Evolutionary conservation across 345 rosid genomes (phyloP).

Genomic region (Combretum micranthum): DNA sequence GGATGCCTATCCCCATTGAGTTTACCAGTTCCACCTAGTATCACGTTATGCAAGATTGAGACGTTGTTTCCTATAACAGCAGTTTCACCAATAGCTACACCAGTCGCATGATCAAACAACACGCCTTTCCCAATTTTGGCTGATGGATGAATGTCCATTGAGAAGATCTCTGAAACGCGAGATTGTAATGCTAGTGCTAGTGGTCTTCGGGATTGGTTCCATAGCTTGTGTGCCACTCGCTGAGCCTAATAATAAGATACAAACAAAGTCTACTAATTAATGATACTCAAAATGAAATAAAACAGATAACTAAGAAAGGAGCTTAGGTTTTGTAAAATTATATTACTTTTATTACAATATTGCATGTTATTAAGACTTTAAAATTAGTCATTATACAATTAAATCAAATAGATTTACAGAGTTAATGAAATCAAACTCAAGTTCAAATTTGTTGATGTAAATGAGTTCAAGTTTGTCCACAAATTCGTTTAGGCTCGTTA

Average conservation of each 20-base stretch:
- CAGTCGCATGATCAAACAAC: conserved; percentile 88
- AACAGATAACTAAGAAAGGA: no score
- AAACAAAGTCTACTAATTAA: conserved; percentile 3
- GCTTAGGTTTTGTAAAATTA: no score
- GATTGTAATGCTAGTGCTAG: conserved; percentile 89
- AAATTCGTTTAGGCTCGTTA: no score
- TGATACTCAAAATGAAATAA: background rate
- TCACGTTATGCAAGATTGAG: conserved; percentile 84
- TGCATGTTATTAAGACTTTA: no score
- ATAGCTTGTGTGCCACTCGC: conserved; percentile 78
- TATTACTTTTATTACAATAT: no score
- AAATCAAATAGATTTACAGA: no score
- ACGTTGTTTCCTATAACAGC: conserved; percentile 92
- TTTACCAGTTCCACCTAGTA: conserved; percentile 91
- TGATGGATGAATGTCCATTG: conserved; percentile 96
- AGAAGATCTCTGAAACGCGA: conserved; percentile 89
- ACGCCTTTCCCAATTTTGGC: conserved; percentile 87
- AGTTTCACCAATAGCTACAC: conserved; percentile 87
- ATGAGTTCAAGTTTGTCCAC: no score
- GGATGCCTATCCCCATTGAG: conserved; percentile 80
- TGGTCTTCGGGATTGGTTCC: conserved; percentile 70
- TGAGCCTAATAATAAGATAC: conserved; percentile 57
- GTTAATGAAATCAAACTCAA: no score
- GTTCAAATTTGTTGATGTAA: no score
- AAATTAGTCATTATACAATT: no score